Conservation (phyloP, 2,329 filamentous ascomycete genomes). For the Stagonosporopsis vannaccii region DNA sequence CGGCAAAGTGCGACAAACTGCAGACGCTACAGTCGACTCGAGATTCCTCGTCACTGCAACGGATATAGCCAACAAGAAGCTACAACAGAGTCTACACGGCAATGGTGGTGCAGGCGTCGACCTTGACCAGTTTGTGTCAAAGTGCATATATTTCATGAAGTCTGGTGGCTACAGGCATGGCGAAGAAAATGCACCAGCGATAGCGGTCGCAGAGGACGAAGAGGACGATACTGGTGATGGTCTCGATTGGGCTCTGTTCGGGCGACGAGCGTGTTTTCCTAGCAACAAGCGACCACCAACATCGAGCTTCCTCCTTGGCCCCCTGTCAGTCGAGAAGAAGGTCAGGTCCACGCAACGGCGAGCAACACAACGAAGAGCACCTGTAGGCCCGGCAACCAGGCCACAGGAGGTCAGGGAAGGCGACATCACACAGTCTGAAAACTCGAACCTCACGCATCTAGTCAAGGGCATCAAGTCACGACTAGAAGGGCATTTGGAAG, state of each 20-base stretch:
- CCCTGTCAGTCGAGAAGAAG: conserved; percentile 88
- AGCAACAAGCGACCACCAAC: conserved; percentile 76
- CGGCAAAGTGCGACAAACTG: conserved; percentile 80
- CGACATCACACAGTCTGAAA: conserved; percentile 78
- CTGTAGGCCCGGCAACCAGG: conserved; percentile 70
- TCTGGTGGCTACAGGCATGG: conserved; percentile 58
- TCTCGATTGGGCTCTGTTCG: conserved; percentile 85
- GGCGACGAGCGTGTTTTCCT: conserved; percentile 77
- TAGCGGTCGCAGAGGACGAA: conserved; percentile 61
- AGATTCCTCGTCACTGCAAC: conserved; percentile 82
- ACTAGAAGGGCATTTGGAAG: conserved; percentile 56
- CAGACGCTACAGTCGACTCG: conserved; percentile 89
- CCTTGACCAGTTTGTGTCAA: conserved; percentile 88
- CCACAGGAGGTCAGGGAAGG: conserved; percentile 79
- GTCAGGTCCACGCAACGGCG: conserved; percentile 72
- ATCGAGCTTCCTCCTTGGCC: conserved; percentile 85
- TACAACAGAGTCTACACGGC: conserved; percentile 75
- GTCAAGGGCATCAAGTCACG: conserved; percentile 76
- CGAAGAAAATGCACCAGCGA: conserved; percentile 60
- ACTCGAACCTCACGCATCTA: conserved; percentile 78
- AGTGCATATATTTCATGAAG: conserved; percentile 88
- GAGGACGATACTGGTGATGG: conserved; percentile 71
- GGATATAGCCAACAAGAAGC: conserved; percentile 81
- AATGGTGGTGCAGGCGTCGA: conserved; percentile 79
- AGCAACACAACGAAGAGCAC: conserved; percentile 72